Evolutionary conservation across 352 stramenopile species (phyloP), one percentile per base, ranked within the genome.

Genomic region (Globisporangium ultimum): DNA sequence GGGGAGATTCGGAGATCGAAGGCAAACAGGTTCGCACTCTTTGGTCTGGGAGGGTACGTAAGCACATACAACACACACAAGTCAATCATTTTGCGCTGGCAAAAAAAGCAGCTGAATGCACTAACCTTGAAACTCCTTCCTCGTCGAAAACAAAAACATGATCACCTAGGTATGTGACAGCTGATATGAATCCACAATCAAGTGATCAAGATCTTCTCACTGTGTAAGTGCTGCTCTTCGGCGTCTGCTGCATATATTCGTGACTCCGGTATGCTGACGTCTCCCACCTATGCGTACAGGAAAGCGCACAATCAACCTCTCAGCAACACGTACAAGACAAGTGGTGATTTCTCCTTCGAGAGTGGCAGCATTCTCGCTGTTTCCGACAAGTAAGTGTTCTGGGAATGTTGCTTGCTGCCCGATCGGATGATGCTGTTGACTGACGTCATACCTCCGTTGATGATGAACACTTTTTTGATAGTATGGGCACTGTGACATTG

Each of bases 261-360:
- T 36, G 28, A 36, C 28, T 36, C 28, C 7, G 8, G 28, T 5
- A 36, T 1, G 28, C 28, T 36, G 28, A 36, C 7, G 7, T 36
- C 24, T 32, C 24, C 5, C 24, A 5, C 22, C 52, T 48, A 15
- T 14, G n/a, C 24, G 2, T 38, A 34, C 49, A 63, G 57, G 36
- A 43, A 28, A 17, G 48, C 56, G 57, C 57, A 57, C 24, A 51
- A 52, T 6, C 57, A 63, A 34, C 43, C 48, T 2, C n/a, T 45
- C n/a, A 60, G 13, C 59, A 38, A 7, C n/a, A 10, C 41, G 24
- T 91, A 87, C 75, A 91, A 90, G 67, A 89, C 84, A 22, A 91
- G 80, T 51, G 84, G 84, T 12, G 78, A 80, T 34, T 91, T 89
- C 49, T 86, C 80, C n/a, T 67, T 67, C 34, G 75, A 80, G 42